Percentiles rank a stretch among this genome's conserved stretches.
Evolutionary conservation across 306 rosid species (phyloP).

Genomic region (Morella rubra): DNA sequence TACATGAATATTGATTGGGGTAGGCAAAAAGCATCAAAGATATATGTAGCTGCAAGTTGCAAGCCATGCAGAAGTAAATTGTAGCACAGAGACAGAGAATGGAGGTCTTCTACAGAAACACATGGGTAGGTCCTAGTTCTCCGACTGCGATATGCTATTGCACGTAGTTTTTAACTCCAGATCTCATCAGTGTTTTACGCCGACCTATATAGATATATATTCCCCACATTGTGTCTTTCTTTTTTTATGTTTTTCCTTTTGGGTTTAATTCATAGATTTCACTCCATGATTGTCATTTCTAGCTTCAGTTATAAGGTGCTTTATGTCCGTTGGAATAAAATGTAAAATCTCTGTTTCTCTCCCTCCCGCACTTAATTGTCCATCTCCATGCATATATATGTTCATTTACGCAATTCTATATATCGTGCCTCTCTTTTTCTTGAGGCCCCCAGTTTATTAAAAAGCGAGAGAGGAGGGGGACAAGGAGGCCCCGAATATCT

Average conservation of each 20-base stretch:
- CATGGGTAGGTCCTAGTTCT: constrained; percentile 24
- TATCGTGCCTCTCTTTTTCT: not conserved
- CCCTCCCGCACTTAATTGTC: not conserved
- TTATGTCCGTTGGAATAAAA: not conserved
- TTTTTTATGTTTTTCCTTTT: not conserved
- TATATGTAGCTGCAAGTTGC: not conserved
- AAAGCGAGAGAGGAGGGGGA: constrained; percentile 41
- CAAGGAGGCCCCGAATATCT: constrained; percentile 61
- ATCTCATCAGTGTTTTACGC: not conserved
- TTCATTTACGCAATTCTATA: not conserved
- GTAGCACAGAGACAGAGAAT: constrained; percentile 21
- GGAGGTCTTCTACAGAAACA: constrained; percentile 13
- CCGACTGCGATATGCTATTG: not conserved
- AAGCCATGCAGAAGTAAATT: constrained; percentile 9
- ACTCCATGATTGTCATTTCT: not conserved
- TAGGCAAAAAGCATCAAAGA: not conserved
- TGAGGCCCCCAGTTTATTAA: constrained; percentile 12
- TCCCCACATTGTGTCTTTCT: not conserved
- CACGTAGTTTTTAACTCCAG: not conserved
- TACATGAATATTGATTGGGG: not conserved
- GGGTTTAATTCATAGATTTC: too few species aligned
- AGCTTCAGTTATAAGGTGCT: not conserved
- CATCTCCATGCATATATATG: not conserved
- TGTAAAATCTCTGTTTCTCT: too few species aligned
- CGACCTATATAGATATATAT: not conserved